phyloP scores from a whole-genome alignment of 2,329 filamentous ascomycete species.

The Hawksworthiomyces lignivorus region DNA sequence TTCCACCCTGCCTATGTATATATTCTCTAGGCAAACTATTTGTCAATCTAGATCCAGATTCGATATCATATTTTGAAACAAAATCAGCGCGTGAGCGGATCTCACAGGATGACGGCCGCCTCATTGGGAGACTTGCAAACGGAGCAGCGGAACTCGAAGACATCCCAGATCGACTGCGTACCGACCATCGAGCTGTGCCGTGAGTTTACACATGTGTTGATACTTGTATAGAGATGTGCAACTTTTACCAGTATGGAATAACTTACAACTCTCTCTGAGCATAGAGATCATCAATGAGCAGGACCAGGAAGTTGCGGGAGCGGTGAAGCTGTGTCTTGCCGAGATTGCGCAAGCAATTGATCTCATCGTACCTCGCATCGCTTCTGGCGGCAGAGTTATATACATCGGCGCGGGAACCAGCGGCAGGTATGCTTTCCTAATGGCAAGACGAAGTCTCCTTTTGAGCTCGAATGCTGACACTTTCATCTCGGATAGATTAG shows the following conservation, averaged over 20 bases:
- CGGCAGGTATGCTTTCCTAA: slow-evolving; percentile 25
- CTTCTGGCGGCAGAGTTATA: slow-evolving; percentile 26
- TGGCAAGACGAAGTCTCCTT: no score
- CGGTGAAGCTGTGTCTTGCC: slow-evolving; percentile 24
- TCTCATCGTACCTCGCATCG: slow-evolving; percentile 22
- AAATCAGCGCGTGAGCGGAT: no score
- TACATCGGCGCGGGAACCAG: slow-evolving; percentile 37
- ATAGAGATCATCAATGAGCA: slow-evolving; percentile 24
- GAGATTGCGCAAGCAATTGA: slow-evolving; percentile 28
- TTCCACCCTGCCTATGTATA: no score
- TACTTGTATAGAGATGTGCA: no score
- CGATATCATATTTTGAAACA: no score
- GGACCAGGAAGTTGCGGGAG: slow-evolving; percentile 24
- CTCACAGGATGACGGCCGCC: slow-evolving; percentile 7
- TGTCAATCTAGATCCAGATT: no score
- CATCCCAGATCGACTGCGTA: slow-evolving; percentile 26
- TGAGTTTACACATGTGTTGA: background rate
- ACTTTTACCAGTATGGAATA: no score
- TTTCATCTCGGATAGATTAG: background rate
- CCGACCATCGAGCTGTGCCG: slow-evolving; percentile 30
- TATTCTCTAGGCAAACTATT: no score
- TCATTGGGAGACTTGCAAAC: slow-evolving; percentile 26
- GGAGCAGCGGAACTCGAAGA: slow-evolving; percentile 28
- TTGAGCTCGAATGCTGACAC: background rate
- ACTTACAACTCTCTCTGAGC: no score